Conservation (phyloP, 441 rosid genomes). For the Dalechampia spathulata region DNA sequence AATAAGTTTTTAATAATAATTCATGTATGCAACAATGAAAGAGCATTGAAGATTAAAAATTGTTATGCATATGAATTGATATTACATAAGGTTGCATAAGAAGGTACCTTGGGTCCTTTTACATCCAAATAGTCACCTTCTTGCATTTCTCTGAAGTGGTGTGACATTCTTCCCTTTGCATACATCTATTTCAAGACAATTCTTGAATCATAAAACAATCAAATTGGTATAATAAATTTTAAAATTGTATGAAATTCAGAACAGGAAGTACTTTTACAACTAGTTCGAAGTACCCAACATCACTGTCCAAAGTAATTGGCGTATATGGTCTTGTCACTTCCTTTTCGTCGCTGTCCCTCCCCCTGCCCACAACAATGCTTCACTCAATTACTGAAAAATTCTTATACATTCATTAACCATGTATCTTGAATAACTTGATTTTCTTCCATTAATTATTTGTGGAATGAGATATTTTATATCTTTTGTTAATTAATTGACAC, state of each 20-base stretch:
- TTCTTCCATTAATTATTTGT: too few species aligned
- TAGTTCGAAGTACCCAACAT: slow-evolving; percentile 64
- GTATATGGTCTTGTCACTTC: slow-evolving; percentile 77
- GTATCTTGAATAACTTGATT: too few species aligned
- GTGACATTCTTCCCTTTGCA: slow-evolving; percentile 89
- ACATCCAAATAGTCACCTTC: slow-evolving; percentile 73
- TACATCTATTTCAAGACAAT: slow-evolving; percentile 47
- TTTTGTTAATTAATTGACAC: too few species aligned
- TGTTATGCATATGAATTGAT: too few species aligned
- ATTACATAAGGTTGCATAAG: too few species aligned
- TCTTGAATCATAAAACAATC: background rate
- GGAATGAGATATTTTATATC: too few species aligned
- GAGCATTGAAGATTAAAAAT: too few species aligned
- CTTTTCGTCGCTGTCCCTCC: slow-evolving; percentile 60
- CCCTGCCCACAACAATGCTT: slow-evolving; percentile 33
- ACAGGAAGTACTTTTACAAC: slow-evolving; percentile 52
- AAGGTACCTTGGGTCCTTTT: slow-evolving; percentile 75
- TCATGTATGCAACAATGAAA: too few species aligned
- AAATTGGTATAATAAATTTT: background rate
- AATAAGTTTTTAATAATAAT: too few species aligned
- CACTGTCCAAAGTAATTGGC: slow-evolving; percentile 80
- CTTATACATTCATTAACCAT: too few species aligned
- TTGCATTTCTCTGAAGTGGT: slow-evolving; percentile 72
- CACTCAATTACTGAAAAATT: too few species aligned
- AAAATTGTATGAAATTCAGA: background rate